Conservation (phyloP, 306 rosid genomes). For the Mimosa bimucronata region DNA sequence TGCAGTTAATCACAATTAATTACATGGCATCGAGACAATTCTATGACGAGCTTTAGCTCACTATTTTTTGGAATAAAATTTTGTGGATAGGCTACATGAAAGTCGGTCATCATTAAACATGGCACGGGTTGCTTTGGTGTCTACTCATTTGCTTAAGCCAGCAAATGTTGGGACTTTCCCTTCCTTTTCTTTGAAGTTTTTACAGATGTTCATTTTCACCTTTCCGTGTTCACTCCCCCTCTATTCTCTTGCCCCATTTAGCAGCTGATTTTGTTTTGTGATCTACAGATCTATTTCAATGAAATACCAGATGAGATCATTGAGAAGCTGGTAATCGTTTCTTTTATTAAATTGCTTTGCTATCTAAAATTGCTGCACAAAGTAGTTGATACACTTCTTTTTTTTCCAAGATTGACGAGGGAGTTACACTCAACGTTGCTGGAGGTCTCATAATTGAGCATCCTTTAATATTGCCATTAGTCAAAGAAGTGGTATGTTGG, state of each 20-base stretch:
- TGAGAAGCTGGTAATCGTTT: constrained; percentile 76
- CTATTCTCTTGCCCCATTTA: constrained; percentile 4
- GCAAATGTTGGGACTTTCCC: constrained; percentile 8
- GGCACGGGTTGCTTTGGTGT: background rate
- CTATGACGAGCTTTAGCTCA: background rate
- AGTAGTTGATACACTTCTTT: constrained; percentile 10
- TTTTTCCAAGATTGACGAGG: constrained; percentile 71
- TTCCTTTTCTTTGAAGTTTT: background rate
- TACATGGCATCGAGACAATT: constrained; percentile 7
- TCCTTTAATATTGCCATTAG: constrained; percentile 74
- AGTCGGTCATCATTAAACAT: background rate
- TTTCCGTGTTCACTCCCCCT: background rate
- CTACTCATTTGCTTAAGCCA: constrained; percentile 16
- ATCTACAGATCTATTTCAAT: constrained; percentile 81
- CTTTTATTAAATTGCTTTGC: constrained; percentile 30
- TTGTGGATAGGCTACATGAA: background rate
- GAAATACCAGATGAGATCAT: constrained; percentile 85
- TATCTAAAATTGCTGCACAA: constrained; percentile 17
- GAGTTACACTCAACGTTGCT: constrained; percentile 80
- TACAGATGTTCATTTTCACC: background rate
- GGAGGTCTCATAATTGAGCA: constrained; percentile 96
- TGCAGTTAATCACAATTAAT: constrained; percentile 5
- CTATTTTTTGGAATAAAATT: constrained; percentile 16
- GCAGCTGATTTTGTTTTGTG: constrained; percentile 37
- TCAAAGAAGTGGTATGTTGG: constrained; percentile 89